Evolutionary conservation across 2,329 filamentous ascomycete species (phyloP).

Genomic region (Davidsoniella eucalypti): DNA sequence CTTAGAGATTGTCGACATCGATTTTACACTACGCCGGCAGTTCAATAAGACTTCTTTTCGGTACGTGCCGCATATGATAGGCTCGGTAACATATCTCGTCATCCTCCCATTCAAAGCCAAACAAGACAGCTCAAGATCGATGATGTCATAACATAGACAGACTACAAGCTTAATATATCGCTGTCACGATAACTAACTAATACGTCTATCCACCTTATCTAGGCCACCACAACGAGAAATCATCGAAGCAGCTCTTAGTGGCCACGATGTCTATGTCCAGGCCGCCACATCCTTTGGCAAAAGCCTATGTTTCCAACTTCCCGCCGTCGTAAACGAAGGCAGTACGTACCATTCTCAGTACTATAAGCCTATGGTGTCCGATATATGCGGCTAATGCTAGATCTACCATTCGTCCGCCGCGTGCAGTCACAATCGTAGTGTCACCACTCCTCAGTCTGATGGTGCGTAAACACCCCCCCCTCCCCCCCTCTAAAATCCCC

Average conservation of each 20-base stretch:
- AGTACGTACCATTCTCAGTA: slow-evolving; percentile 36
- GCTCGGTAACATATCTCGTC: not conserved
- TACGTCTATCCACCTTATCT: not conserved
- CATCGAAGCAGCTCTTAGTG: slow-evolving; percentile 62
- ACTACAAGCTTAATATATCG: not conserved
- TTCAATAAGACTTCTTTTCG: slow-evolving; percentile 62
- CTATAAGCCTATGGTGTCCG: not conserved
- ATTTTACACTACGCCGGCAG: slow-evolving; percentile 56
- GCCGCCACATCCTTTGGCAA: slow-evolving; percentile 86
- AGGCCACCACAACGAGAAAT: slow-evolving; percentile 80
- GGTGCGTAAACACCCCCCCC: slow-evolving; percentile 29
- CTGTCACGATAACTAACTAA: not conserved
- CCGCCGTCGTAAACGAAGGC: slow-evolving; percentile 72
- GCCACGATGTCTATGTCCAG: slow-evolving; percentile 84
- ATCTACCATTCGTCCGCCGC: not conserved
- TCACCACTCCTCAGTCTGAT: slow-evolving; percentile 81
- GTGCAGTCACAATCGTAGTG: slow-evolving; percentile 68
- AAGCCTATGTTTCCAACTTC: slow-evolving; percentile 82
- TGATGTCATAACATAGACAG: not conserved
- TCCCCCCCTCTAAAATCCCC: not conserved
- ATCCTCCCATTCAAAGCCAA: not conserved
- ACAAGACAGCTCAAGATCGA: not conserved
- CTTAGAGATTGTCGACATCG: slow-evolving; percentile 35
- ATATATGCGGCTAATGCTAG: not conserved
- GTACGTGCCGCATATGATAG: slow-evolving; percentile 24